phyloP scores from a whole-genome alignment of 2,329 filamentous ascomycete genomes.

The Onygenales sp. region DNA sequence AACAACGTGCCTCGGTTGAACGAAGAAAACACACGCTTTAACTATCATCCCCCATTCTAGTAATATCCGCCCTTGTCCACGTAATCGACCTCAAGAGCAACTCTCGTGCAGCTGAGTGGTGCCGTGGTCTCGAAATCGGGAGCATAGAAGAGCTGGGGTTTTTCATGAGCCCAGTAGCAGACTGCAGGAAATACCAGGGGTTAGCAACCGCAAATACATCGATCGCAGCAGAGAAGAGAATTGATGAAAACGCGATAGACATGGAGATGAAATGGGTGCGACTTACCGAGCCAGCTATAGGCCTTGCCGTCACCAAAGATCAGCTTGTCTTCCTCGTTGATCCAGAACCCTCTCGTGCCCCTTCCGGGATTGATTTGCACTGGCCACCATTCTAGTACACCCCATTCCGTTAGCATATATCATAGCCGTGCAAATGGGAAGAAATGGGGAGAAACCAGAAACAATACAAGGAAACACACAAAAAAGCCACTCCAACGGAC shows the following conservation, averaged over 20 bases:
- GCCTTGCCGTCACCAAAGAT: conserved; percentile 23
- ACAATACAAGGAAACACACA: too few species aligned
- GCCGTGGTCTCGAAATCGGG: conserved; percentile 15
- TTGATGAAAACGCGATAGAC: background rate
- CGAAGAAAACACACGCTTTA: too few species aligned
- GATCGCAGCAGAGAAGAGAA: background rate
- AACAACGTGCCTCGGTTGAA: too few species aligned
- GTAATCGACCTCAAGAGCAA: conserved; percentile 20
- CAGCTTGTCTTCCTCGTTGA: conserved; percentile 13
- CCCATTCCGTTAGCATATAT: background rate
- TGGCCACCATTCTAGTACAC: conserved; percentile 24
- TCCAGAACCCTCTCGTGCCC: conserved; percentile 22
- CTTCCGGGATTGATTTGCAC: conserved; percentile 26
- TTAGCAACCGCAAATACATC: background rate
- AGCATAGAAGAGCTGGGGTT: conserved; percentile 31
- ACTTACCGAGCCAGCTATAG: conserved; percentile 32
- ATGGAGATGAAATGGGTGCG: background rate
- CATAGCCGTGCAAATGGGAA: too few species aligned
- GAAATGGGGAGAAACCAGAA: too few species aligned
- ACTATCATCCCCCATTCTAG: too few species aligned
- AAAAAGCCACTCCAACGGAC: too few species aligned
- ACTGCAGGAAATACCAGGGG: conserved; percentile 15
- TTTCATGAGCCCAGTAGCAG: conserved; percentile 32
- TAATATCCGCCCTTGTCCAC: too few species aligned
- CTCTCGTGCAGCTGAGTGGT: conserved; percentile 26